A percentile compares a stretch with the other conserved stretches of the same genome.
phyloP scores from a whole-genome alignment of 441 rosid genomes.

The Pelargonium fulgidum region DNA sequence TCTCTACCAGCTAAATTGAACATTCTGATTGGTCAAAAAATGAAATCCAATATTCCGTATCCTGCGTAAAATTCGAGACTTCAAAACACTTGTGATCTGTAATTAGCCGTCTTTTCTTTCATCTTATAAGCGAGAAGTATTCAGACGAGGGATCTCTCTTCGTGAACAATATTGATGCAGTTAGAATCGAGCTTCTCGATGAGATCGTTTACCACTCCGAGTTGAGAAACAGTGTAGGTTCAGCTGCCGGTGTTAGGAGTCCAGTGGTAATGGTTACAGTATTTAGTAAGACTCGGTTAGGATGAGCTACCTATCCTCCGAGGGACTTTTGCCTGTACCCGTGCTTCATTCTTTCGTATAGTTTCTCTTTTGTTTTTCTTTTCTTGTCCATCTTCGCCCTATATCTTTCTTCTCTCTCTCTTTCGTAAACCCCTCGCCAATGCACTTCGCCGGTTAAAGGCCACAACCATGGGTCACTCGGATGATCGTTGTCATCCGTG shows the following conservation, averaged over 20 bases:
- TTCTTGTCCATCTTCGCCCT: constrained; percentile 93
- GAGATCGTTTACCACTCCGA: constrained; percentile 3
- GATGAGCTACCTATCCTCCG: constrained; percentile 35
- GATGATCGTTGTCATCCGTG: constrained; percentile 77
- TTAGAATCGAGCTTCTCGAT: constrained; percentile 17
- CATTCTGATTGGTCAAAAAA: constrained; percentile 19
- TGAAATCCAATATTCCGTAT: constrained; percentile 20
- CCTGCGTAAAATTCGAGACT: constrained; percentile 1
- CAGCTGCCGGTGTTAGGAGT: constrained; percentile 11
- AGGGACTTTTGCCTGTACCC: constrained; percentile 86
- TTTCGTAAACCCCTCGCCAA: constrained; percentile 95
- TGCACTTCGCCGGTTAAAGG: constrained; percentile 93
- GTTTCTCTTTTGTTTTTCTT: constrained; percentile 76
- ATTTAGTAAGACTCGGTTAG: background rate
- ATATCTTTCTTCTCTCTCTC: constrained; percentile 91
- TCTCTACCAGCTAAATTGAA: constrained; percentile 16
- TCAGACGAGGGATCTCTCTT: constrained; percentile 10
- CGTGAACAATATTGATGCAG: constrained; percentile 8
- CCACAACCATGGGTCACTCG: constrained; percentile 82
- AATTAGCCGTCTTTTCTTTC: background rate
- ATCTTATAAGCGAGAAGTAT: background rate
- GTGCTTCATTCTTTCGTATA: constrained; percentile 50
- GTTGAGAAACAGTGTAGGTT: constrained; percentile 1
- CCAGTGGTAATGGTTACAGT: constrained; percentile 6
- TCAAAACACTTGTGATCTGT: constrained; percentile 13